Base-by-base conservation (phyloP, 192 early-diverging fungal species). In the Backusella tuberculispora region DNA sequence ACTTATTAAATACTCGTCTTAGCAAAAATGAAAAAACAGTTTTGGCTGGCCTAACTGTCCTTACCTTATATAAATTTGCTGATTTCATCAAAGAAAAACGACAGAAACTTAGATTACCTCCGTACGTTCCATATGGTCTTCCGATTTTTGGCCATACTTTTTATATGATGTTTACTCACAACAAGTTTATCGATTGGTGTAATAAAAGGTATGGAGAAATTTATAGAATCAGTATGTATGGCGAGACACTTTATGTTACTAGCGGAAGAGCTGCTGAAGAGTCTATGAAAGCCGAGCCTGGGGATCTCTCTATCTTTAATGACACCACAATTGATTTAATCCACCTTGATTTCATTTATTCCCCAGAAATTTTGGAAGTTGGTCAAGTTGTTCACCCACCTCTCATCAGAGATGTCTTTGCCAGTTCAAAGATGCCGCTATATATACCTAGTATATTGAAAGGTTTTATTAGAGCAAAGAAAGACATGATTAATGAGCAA, bases 61-160 rank as follows among this genome's bases (percentile, higher is more conserved):
- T 63, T 60, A 73, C 53, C 4, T 42, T 73, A 15, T 73, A 73
- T 5, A 73, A 73, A 9, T 24, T 73, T 8, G 12, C 24, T 34
- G 12, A 14, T 13, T 64, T 29, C 19, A 45, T 73, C 50, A 73
- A 73, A 44, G 40, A 38, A 21, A 63, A 71, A 26, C 67, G 68
- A 13, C 41, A 42, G 26, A 69, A 69, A 15, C 56, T 71, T 7
- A 48, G 70, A 4, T 19, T 56, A 29, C 78, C 78, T 53, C 78
- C 73, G 6, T 45, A 24, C 7, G 78, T 75, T 15, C 42, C 78
- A 43, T 79, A 71, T 17, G 17, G 73, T 4, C 44, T 79, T 4
- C 78, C 78, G 4, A 21, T 79, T 6, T 38, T 79, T 34, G 78
- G 78, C 13, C 78, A 79, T 48, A 66, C 73, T 2, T 71, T 79